Evolutionary conservation across 495 filamentous ascomycete species (phyloP).

Genomic region (Hypoxylon cercidicola): DNA sequence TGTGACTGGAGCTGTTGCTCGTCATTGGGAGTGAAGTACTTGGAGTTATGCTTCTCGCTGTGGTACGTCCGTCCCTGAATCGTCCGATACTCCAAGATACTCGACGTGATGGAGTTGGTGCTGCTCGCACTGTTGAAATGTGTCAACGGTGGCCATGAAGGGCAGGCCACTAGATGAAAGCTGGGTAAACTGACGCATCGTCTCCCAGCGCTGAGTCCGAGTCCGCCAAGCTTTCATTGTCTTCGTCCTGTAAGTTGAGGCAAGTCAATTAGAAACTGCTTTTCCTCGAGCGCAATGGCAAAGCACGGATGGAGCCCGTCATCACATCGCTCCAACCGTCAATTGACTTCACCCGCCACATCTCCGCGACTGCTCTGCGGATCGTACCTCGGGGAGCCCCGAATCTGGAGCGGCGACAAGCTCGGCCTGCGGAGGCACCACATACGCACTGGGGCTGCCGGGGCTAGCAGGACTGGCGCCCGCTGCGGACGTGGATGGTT

Average conservation of each 20-base stretch:
- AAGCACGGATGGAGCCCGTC: not conserved
- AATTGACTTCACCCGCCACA: constrained; percentile 16
- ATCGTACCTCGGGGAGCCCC: constrained; percentile 32
- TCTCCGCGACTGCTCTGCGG: not conserved
- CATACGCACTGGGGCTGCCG: constrained; percentile 4
- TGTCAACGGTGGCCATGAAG: constrained; percentile 9
- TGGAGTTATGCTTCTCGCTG: constrained; percentile 43
- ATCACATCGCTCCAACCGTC: constrained; percentile 1
- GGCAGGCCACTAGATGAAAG: not conserved
- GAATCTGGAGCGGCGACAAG: constrained; percentile 27
- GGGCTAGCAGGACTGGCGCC: constrained; percentile 1
- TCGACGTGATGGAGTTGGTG: constrained; percentile 58
- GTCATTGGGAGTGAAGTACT: constrained; percentile 46
- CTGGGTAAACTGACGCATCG: constrained; percentile 40
- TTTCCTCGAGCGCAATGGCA: not conserved
- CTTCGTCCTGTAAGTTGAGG: constrained; percentile 23
- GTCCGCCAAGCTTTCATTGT: constrained; percentile 25
- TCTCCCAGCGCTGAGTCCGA: constrained; percentile 43
- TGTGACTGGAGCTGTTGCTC: constrained; percentile 48
- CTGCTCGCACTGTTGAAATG: constrained; percentile 35
- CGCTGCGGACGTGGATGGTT: constrained; percentile 22
- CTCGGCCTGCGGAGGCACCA: constrained; percentile 19
- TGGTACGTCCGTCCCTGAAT: constrained; percentile 55
- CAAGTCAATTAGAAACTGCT: constrained; percentile 16
- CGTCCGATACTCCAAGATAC: constrained; percentile 57